Base-by-base conservation (phyloP, 2,329 filamentous ascomycete species). In the Diplodia intermedia region DNA sequence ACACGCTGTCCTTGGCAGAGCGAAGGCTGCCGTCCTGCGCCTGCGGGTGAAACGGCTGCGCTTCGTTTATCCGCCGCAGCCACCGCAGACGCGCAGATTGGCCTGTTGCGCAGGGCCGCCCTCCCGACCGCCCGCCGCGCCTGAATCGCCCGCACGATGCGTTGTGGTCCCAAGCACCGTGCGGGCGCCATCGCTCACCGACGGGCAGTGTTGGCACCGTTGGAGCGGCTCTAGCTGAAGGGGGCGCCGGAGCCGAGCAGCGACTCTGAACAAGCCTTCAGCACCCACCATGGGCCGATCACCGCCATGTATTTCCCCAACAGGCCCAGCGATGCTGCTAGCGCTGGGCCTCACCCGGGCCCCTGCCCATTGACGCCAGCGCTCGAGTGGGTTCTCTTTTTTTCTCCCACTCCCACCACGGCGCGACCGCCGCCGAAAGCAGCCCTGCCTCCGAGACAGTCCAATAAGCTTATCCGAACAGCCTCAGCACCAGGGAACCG, bases 401-500 rank as follows among this genome's bases (percentile, higher is more conserved):
- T 62, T 62, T 33, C n/a, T 49, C 33, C 40, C 23, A 50, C n/a
- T 33, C 33, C 40, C 23, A 61, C 40, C 26, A 29, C 57, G 33
- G 40, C 55, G 38, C 54, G 55, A 38, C 20, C 38, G 23, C n/a
- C 54, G 33, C 56, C 56, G n/a, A 11, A 60, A 60, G 20, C 26
- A 62, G 57, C 18, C 26, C 26, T 5, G 43, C 15, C 43, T 40
- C 60, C 60, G 60, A 63, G 60, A 63, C 60, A 63, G 47, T 11
- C 60, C 60, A 63, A 53, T 63, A 63, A 63, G 60, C 60, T 63
- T 63, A 63, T 63, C 60, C 60, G 31, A 52, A 63, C 60, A 52
- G 23, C 60, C 9, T 9, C 60, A 63, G 31, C 57, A 4, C 9
- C 23, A 33, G 36, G n/a, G 57, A 49, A 31, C 12, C 15, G 29